Conservation (phyloP, 1,284 basidiomycete species). For the Sanghuangporus weigelae region DNA sequence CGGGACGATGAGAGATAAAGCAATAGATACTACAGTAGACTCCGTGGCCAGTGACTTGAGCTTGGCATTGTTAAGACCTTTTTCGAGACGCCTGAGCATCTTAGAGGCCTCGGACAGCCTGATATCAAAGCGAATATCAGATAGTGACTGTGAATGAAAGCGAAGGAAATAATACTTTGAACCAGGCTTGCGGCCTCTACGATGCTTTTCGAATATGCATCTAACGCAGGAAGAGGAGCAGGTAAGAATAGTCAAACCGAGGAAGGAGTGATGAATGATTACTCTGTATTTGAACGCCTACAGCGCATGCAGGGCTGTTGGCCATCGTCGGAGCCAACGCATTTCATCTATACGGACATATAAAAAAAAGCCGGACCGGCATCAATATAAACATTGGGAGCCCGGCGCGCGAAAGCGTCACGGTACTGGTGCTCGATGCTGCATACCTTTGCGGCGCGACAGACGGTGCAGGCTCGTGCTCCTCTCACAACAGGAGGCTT, state of each 20-base stretch:
- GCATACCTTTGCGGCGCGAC: constrained; percentile 71
- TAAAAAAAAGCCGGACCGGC: neutral
- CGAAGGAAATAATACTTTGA: constrained; percentile 56
- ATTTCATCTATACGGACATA: constrained; percentile 66
- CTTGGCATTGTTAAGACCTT: constrained; percentile 72
- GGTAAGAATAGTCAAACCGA: constrained; percentile 14
- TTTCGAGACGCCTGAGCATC: constrained; percentile 79
- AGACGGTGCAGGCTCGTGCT: constrained; percentile 75
- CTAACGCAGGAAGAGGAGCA: constrained; percentile 32
- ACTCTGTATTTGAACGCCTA: constrained; percentile 73
- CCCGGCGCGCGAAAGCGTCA: neutral
- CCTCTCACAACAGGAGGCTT: constrained; percentile 62
- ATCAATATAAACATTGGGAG: constrained; percentile 16
- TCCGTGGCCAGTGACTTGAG: constrained; percentile 50
- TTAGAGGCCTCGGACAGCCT: constrained; percentile 83
- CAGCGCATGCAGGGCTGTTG: constrained; percentile 72
- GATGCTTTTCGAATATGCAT: constrained; percentile 80
- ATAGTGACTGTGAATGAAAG: constrained; percentile 14
- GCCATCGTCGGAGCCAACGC: constrained; percentile 79
- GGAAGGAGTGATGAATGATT: constrained; percentile 22
- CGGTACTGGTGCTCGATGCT: constrained; percentile 3
- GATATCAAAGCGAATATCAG: constrained; percentile 15
- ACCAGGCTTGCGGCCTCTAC: constrained; percentile 80
- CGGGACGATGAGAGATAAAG: neutral
- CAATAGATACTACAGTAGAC: constrained; percentile 21